Evolutionary conservation across 192 early-diverging fungal genomes (phyloP), one percentile per base, ranked within the genome.

Genomic region (Coemansia sp.): DNA sequence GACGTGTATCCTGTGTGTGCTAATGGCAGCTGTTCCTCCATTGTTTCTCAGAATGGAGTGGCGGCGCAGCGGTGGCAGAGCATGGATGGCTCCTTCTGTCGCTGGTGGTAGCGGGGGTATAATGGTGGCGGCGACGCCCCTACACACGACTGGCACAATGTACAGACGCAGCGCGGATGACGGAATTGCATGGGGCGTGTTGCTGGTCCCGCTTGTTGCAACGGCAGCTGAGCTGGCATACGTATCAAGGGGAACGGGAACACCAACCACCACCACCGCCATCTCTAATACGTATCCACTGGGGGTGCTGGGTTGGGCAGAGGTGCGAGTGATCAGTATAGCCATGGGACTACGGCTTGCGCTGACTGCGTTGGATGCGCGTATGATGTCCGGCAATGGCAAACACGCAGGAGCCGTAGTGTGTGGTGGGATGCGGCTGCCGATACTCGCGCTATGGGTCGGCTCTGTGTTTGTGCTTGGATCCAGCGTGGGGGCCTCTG

Each of bases 191-290:
- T 82, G 72, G 68, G 80, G 71, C 49, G 61, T 41, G 7, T 22
- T 67, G 13, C 62, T 82, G 5, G 76, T 82, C 46, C 76, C 76
- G 45, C 61, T 82, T 48, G 63, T 71, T 0, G 11, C 74, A 15
- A n/a, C 66, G 8, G 73, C 78, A 7, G 12, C 57, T 8, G 57
- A 59, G 16, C 37, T 59, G 0, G 57, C 57, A 16, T 6, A 40
- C 8, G 16, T 10, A 1, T 6, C 57, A 18, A 7, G n/a, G 13
- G 57, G 13, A 26, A 1, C 51, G 9, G 21, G 32, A 32, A 32
- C 32, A 32, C 32, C 32, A 32, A 4, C 32, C 4, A 4, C 32
- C 32, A 4, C 32, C 4, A 4, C 32, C 4, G 32, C 32, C 32
- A 4, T 4, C 4, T 32, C 19, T 26, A 12, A 4, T 11, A 22